phyloP scores from a whole-genome alignment of 1,284 basidiomycete genomes.

The Melampsora larici-populina region DNA sequence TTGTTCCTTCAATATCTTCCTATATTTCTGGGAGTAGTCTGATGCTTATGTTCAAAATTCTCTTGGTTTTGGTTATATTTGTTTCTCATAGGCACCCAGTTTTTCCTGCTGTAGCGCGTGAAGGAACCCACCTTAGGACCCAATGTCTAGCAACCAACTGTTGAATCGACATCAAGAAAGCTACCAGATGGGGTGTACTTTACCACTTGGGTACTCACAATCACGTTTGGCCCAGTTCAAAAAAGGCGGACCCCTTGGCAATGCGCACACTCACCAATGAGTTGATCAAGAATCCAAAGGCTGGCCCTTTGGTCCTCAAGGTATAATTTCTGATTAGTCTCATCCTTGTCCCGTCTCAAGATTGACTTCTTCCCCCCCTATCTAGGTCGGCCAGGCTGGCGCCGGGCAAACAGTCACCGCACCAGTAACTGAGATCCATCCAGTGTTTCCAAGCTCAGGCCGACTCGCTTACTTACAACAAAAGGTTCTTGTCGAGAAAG shows the following conservation, averaged over 20 bases:
- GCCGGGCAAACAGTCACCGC: neutral
- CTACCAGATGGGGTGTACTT: constrained; percentile 1
- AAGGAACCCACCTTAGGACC: neutral
- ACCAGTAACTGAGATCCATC: neutral
- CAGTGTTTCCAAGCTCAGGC: neutral
- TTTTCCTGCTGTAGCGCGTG: neutral
- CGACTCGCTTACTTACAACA: neutral
- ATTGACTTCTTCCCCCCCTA: no score
- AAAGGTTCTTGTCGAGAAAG: neutral
- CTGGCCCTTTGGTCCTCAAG: neutral
- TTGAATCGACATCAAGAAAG: neutral
- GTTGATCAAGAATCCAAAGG: neutral
- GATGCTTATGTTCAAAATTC: no score
- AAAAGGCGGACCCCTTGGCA: neutral
- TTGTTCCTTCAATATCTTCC: no score
- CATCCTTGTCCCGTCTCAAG: no score
- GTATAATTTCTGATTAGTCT: neutral
- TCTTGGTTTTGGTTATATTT: no score
- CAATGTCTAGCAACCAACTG: neutral
- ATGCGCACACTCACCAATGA: neutral
- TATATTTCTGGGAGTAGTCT: no score
- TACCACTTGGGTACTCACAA: neutral
- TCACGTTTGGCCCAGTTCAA: neutral
- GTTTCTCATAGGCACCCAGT: neutral
- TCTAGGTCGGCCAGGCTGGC: no score